Evolutionary conservation across 148 eudicot genomes (phyloP).

Genomic region (Cornus florida): DNA sequence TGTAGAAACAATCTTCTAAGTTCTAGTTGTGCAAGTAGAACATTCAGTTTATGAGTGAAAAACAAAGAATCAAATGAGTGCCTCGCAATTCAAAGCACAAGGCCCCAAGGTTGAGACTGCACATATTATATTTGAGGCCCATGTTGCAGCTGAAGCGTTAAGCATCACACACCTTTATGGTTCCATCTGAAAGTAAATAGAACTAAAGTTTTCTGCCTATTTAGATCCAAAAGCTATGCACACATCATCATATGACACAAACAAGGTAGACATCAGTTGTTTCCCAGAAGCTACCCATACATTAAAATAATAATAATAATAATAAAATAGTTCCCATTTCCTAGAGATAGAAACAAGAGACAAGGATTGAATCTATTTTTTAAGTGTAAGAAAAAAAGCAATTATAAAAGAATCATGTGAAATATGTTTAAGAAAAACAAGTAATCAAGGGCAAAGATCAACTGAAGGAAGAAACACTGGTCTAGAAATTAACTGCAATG

Average conservation of each 20-base stretch:
- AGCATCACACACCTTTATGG: not conserved
- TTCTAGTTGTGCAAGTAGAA: not conserved
- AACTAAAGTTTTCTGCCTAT: not conserved
- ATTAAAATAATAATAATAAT: too few species aligned
- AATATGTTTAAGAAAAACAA: not conserved
- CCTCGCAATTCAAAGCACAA: not conserved
- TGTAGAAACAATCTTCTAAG: not conserved
- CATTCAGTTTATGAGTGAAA: not conserved
- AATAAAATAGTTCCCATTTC: not conserved
- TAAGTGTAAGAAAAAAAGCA: not conserved
- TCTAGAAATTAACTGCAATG: not conserved
- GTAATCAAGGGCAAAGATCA: not conserved
- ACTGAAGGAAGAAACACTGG: too few species aligned
- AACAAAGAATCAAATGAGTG: not conserved
- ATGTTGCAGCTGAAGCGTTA: not conserved
- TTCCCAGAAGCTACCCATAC: not conserved
- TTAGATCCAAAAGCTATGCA: not conserved
- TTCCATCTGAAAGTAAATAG: not conserved
- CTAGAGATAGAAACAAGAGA: not conserved
- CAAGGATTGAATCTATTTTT: not conserved
- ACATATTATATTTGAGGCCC: not conserved
- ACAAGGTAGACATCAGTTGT: not conserved
- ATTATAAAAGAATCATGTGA: not conserved
- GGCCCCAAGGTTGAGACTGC: not conserved
- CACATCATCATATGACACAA: not conserved